A percentile compares a stretch with the other conserved stretches of the same genome.
Conservation (phyloP, 305 asterid species). For the Fraxinus albicans region DNA sequence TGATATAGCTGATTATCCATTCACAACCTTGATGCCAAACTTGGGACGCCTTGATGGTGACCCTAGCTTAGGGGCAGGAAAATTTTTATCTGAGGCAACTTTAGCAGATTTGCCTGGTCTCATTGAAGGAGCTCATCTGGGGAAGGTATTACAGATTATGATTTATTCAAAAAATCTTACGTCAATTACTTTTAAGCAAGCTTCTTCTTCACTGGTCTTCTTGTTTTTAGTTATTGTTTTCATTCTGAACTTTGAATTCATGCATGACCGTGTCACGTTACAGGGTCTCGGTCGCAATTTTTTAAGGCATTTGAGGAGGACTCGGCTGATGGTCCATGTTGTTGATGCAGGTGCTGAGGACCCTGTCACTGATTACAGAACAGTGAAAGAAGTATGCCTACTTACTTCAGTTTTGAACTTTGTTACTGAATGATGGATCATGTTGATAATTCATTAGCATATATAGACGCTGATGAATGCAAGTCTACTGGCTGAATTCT, state of each 20-base stretch:
- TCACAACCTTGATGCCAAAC: constrained; percentile 95
- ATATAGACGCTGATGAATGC: neutral
- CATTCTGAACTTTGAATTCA: constrained; percentile 7
- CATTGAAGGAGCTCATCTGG: constrained; percentile 97
- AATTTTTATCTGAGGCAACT: constrained; percentile 86
- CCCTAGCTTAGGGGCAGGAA: constrained; percentile 74
- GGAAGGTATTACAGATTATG: constrained; percentile 60
- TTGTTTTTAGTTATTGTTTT: neutral
- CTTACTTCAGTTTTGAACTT: neutral
- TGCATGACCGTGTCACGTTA: constrained; percentile 7
- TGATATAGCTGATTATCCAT: constrained; percentile 95
- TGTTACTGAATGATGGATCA: neutral
- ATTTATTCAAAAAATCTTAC: neutral
- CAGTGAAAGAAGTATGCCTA: constrained; percentile 74
- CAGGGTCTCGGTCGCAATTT: constrained; percentile 98
- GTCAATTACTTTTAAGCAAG: neutral
- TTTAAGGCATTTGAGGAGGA: constrained; percentile 96
- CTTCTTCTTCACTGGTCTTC: neutral
- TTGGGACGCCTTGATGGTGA: constrained; percentile 94
- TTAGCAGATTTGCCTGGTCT: constrained; percentile 98
- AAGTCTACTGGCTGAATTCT: neutral
- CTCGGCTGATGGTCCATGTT: constrained; percentile 86
- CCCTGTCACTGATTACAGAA: constrained; percentile 87
- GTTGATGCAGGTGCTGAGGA: constrained; percentile 79
- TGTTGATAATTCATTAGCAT: neutral